These are phyloP conservation scores for Pseudoneurospora amorphoporcata DNA, from an alignment of 495 filamentous ascomycete genomes.

Conservation along the genomic window DNA sequence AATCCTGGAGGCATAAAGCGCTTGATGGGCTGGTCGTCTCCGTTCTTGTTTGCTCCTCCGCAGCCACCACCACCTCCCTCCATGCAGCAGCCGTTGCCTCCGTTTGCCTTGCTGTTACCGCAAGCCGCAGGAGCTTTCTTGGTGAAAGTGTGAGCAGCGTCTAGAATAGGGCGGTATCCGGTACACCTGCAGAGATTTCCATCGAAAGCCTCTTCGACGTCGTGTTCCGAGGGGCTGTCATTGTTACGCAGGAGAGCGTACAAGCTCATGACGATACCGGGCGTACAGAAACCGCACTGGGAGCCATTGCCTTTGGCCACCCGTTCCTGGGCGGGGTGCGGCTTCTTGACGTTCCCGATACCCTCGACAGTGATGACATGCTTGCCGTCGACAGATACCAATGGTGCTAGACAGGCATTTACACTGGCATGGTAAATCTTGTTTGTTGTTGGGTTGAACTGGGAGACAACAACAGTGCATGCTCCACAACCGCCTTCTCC, in stretches of 20 bases:
- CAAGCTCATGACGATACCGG: slow-evolving; percentile 93
- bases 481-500: slow-evolving; percentile 95
- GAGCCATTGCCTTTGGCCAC: slow-evolving; percentile 66
- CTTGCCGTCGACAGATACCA: slow-evolving; percentile 90
- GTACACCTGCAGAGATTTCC: slow-evolving; percentile 95
- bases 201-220: slow-evolving; percentile 85
- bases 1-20: slow-evolving; percentile 74
- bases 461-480: slow-evolving; percentile 91
- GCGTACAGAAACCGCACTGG: slow-evolving; percentile 82
- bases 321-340: slow-evolving; percentile 86
- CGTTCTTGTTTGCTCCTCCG: slow-evolving; percentile 39
- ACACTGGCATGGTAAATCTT: slow-evolving; percentile 85
- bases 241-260: slow-evolving; percentile 77
- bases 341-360: slow-evolving; percentile 80
- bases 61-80: slow-evolving; percentile 46
- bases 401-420: slow-evolving; percentile 88
- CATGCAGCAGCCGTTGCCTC: slow-evolving; percentile 62
- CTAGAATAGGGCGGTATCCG: slow-evolving; percentile 87
- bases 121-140: slow-evolving; percentile 32
- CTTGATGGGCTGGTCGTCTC: slow-evolving; percentile 47
- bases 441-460: slow-evolving; percentile 84
- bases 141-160: slow-evolving; percentile 74
- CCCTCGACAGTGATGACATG: slow-evolving; percentile 98
- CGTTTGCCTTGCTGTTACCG: slow-evolving; percentile 48
- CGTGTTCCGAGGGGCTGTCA: slow-evolving; percentile 54